These are phyloP conservation scores for Pezicula radicicola DNA, from an alignment of 2,329 filamentous ascomycete species.

Conservation along the genomic window DNA sequence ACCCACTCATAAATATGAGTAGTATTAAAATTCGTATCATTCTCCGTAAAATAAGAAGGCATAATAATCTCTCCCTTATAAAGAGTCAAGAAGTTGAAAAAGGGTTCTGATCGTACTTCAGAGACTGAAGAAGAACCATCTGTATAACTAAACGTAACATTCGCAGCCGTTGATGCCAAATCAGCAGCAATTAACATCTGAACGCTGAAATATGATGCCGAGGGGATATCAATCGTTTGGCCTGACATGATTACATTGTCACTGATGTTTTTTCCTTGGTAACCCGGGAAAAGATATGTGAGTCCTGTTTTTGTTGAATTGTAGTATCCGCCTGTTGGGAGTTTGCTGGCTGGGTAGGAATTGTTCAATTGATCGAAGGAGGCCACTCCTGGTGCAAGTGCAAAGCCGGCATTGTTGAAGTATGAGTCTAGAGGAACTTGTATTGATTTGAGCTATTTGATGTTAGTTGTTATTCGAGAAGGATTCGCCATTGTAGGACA, in stretches of 20 bases:
- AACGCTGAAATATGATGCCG: constrained; percentile 35
- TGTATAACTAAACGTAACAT: constrained; percentile 38
- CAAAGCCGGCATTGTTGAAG: constrained; percentile 48
- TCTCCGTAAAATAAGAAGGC: constrained; percentile 36
- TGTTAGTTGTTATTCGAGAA: neutral
- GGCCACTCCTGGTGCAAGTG: constrained; percentile 39
- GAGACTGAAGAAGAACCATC: constrained; percentile 36
- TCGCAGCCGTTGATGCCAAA: constrained; percentile 34
- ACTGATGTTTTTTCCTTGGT: constrained; percentile 27
- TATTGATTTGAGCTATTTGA: constrained; percentile 9
- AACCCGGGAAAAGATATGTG: constrained; percentile 39
- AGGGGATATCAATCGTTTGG: constrained; percentile 34
- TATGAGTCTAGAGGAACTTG: constrained; percentile 27
- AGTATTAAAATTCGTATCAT: constrained; percentile 38
- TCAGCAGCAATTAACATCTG: constrained; percentile 42
- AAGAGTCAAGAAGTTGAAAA: constrained; percentile 41
- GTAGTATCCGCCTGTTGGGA: constrained; percentile 30
- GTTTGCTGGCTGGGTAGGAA: constrained; percentile 35
- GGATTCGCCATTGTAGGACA: too few species aligned
- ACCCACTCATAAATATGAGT: constrained; percentile 44
- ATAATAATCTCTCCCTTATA: constrained; percentile 43
- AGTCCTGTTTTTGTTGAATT: constrained; percentile 38
- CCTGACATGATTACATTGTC: constrained; percentile 43
- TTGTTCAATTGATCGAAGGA: constrained; percentile 40
- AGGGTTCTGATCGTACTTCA: constrained; percentile 42